Evolutionary conservation across 31 red algal species (phyloP).

Genomic region (Porphyra umbilicalis): DNA sequence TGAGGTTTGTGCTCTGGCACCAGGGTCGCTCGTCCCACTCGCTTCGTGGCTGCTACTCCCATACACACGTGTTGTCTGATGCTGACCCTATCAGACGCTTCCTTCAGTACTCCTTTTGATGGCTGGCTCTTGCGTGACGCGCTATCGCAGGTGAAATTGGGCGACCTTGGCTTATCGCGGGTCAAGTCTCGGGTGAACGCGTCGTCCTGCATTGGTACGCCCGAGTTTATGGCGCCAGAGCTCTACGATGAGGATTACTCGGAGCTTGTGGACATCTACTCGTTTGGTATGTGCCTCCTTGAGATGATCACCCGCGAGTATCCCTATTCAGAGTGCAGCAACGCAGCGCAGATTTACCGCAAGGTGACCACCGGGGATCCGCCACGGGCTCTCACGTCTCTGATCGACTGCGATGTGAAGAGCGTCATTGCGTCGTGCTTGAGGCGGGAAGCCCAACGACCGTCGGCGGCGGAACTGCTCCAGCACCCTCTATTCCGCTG

Average conservation of each 20-base stretch:
- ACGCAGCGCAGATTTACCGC: constrained; percentile 94
- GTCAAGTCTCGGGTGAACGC: constrained; percentile 69
- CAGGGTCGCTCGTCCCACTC: too few species aligned
- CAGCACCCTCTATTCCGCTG: constrained; percentile 84
- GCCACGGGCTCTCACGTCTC: constrained; percentile 53
- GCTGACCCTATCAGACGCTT: too few species aligned
- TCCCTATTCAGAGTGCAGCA: constrained; percentile 96
- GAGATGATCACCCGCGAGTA: constrained; percentile 99
- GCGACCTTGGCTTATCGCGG: constrained; percentile 91
- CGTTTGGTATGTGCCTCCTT: constrained; percentile 99
- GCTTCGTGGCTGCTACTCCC: too few species aligned
- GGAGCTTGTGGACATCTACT: constrained; percentile 98
- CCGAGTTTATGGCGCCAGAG: constrained; percentile 99
- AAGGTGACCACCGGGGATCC: constrained; percentile 91
- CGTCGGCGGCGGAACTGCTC: constrained; percentile 73
- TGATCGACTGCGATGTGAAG: constrained; percentile 79
- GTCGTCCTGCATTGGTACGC: constrained; percentile 96
- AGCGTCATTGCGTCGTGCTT: constrained; percentile 89
- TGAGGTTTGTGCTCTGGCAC: too few species aligned
- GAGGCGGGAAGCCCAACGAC: constrained; percentile 60
- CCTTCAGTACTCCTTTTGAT: too few species aligned
- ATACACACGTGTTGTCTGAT: too few species aligned
- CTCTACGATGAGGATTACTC: constrained; percentile 99
- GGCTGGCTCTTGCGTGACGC: too few species aligned
- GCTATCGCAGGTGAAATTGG: constrained; percentile 83